Base-by-base conservation (phyloP, 768 basidiomycete genomes). In the Roridomyces roridus region DNA sequence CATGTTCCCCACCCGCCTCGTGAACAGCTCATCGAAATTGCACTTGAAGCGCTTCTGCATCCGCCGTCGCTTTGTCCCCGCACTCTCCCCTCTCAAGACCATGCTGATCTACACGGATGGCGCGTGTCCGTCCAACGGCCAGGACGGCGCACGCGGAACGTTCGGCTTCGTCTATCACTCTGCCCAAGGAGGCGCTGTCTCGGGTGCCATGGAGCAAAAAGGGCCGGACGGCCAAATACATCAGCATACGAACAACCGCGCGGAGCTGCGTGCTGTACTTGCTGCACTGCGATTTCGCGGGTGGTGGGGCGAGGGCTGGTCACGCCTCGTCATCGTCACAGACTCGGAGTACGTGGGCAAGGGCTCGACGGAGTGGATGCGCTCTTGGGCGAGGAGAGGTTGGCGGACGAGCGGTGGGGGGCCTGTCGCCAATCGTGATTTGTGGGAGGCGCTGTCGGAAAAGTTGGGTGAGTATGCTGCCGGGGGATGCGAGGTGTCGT, bases 201-300 rank as follows among this genome's bases (percentile, higher is more conserved):
- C 25, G 12, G 15, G 29, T n/a, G 48, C 48, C 20, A 12, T 50
- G 10, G 48, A 50, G 25, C n/a, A 50, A 15, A 24, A 39, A 15
- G 48, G 48, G 35, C 48, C 48, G 20, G 48, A 37, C 31, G 48
- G 48, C 21, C n/a, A 37, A 10, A 36, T 39, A 20, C 23, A 50
- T 36, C 6, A 6, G 60, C 66, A 64, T 61, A 65, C 72, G 64
- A 51, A 67, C 57, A 65, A 68, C 70, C 60, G 75, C 65, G 72
- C 72, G 17, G 72, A 72, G 62, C 66, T 73, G 4, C 66, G 71
- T 10, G 72, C 70, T n/a, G 70, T 58, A 9, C 55, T 68, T 36
- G 45, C 35, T 21, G 66, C 63, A 35, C 57, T 73, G n/a, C 39
- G 34, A 25, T 37, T 62, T 29, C 56, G 65, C 6, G 8, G 46